Evolutionary conservation across 1,139 yeast genomes (phyloP), one percentile per base, ranked within the genome.

Genomic region (Scheffersomyces insectosa): DNA sequence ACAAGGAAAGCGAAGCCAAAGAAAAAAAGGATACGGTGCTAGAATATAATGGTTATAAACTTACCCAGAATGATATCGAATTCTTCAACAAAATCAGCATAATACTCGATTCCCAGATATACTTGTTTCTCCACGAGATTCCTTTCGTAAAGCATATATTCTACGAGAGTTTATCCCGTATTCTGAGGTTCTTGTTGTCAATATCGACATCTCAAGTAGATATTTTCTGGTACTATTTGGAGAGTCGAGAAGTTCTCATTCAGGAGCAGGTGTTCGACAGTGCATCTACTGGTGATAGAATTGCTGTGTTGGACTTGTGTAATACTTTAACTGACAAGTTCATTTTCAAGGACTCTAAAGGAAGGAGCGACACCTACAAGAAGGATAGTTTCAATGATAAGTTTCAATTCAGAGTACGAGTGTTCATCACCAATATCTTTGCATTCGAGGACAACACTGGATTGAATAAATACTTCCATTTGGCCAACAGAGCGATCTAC

Each of bases 401-500:
- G 8, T 56, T 74, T 37, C 75, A 72, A 40, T 63, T 60, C 35
- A 55, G 77, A 33, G 71, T 73, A 3, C 57, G 76, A 29, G 44
- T 54, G 2, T 70, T 72, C 45, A 55, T 72, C 31, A 59, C 74
- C 11, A 61, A 59, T 33, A 46, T 72, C 11, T 60, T 74, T 40
- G 58, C 63, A 10, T 60, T 72, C 44, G 78, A 72, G 41, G 79
- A 74, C 47, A 72, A 71, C 47, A 74, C 79, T 1, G 79, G 79
- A 3, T 60, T 73, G 43, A 74, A 74, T 51, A 72, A 71, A 51
- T 70, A 69, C 49, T 72, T 71, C 47, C 55, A 63, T 27, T 46
- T 59, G 1, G 62, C 75, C 3, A 59, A 63, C 39, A 52, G 74
- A 38, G 48, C 45, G 4, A 49, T 57, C 2, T 52, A 59, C 4